These are phyloP conservation scores for Rhodomyrtus tomentosa DNA, from an alignment of 345 rosid species.

Conservation along the genomic window DNA sequence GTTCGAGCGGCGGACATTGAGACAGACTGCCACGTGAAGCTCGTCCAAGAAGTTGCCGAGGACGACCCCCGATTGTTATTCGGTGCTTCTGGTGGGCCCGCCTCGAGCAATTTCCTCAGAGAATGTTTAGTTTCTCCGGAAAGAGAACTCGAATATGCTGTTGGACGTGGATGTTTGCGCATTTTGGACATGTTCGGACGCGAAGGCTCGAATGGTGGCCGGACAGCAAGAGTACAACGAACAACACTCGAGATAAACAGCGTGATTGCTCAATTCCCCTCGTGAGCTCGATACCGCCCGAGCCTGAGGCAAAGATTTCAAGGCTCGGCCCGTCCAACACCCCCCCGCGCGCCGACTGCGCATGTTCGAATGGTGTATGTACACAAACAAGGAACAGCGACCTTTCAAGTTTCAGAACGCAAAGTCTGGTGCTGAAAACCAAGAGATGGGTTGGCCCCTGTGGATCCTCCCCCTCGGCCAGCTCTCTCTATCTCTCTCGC, in stretches of 20 bases:
- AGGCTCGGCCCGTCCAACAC: not conserved
- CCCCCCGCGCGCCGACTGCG: not conserved
- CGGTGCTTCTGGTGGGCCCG: not conserved
- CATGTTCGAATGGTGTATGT: not conserved
- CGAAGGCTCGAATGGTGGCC: not conserved
- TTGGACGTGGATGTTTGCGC: not conserved
- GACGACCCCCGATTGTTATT: not conserved
- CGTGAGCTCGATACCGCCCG: not conserved
- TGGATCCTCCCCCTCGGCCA: not conserved
- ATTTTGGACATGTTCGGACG: not conserved
- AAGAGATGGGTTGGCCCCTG: not conserved
- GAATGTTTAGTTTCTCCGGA: not conserved
- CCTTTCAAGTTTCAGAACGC: not conserved
- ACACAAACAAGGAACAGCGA: not conserved
- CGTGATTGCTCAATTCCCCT: not conserved
- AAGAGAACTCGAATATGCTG: not conserved
- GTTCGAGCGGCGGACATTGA: not conserved
- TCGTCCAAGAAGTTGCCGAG: not conserved
- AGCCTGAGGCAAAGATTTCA: not conserved
- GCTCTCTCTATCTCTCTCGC: not conserved
- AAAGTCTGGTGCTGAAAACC: not conserved
- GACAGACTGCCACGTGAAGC: not conserved
- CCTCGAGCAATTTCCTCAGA: not conserved
- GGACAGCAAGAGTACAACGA: not conserved
- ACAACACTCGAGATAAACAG: not conserved